Base-by-base conservation (phyloP, 1,139 yeast genomes). In the Hyphopichia khmerensis region DNA sequence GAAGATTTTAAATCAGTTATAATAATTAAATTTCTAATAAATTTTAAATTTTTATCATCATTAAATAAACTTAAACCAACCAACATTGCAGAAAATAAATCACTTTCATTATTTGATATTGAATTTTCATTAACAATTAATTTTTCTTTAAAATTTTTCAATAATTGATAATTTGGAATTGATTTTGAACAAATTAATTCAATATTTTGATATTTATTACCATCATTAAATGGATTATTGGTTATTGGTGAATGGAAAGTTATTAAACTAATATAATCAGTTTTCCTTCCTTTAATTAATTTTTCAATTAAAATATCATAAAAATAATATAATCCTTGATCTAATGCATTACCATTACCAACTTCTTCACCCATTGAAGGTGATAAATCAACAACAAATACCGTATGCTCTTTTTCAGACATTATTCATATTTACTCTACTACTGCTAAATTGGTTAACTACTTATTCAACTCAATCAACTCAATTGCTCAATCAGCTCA, bases 341-440 rank as follows among this genome's bases (percentile, higher is more conserved):
- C 72, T 8, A 64, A 39, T 14, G 44, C 36, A 10, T 46, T 42
- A 29, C 64, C 45, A 7, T 55, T 64, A 23, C 47, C 41, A 32
- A 55, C 51, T 31, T 41, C 43, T 7, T 43, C 48, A 13, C 62
- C 74, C 81, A 78, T 77, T 5, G 67, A 49, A 14, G 68, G 65
- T 19, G 78, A 67, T 27, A 72, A 60, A 55, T 84, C 89, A 9
- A 80, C 67, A 16, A 82, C 72, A 50, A 78, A 80, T 3, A 75
- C 62, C 0, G 84, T 78, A 33, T 75, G 62, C 65, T 75, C 77
- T 48, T 73, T 73, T 3, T 10, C 34, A 29, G 17, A n/a, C 32
- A 29, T 15, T 11, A n/a, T n/a, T n/a, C n/a, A n/a, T n/a, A n/a
- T n/a, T n/a, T n/a, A n/a, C n/a, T n/a, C n/a, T n/a, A n/a, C n/a